These are phyloP conservation scores for Musa beccarii DNA, from an alignment of 176 grass and related monocot species.

Conservation along the genomic window DNA sequence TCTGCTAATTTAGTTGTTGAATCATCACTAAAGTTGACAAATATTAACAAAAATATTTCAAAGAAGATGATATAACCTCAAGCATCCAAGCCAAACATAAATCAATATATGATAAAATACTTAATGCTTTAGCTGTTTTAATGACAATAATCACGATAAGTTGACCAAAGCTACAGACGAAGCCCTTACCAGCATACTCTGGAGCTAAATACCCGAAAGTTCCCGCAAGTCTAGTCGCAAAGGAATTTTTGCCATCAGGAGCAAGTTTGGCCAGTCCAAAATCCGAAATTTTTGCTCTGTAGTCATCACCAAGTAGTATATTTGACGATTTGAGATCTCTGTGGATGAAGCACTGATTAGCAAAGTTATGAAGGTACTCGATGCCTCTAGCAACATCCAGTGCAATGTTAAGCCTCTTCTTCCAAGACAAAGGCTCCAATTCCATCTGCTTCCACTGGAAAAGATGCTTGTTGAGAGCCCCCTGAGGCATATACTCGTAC, in stretches of 20 bases:
- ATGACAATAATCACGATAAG: not conserved
- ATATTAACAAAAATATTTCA: too few relatives aligned
- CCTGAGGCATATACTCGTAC: conserved; percentile 89
- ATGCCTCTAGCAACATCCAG: conserved; percentile 88
- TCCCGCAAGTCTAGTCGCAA: conserved; percentile 84
- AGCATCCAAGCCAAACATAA: too few relatives aligned
- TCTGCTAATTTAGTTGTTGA: too few relatives aligned
- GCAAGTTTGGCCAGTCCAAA: conserved; percentile 84
- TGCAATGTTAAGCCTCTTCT: conserved; percentile 92
- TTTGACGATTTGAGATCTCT: conserved; percentile 95
- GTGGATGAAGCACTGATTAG: conserved; percentile 76
- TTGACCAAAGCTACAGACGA: not conserved
- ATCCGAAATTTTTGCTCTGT: conserved; percentile 84
- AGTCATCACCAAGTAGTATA: conserved; percentile 83
- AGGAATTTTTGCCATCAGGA: conserved; percentile 82
- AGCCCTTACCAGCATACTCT: conserved; percentile 85
- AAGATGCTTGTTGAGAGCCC: conserved; percentile 74
- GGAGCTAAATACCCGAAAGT: conserved; percentile 96
- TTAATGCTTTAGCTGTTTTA: not conserved
- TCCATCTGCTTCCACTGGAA: conserved; percentile 66
- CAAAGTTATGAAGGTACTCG: conserved; percentile 90
- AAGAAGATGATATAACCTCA: too few relatives aligned
- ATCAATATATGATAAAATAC: not conserved
- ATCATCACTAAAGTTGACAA: too few relatives aligned
- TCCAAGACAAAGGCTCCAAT: conserved; percentile 76